Percentiles rank a stretch among this genome's conserved stretches.
phyloP scores from a whole-genome alignment of 352 stramenopile species.

The Thraustochytrium striatum region DNA sequence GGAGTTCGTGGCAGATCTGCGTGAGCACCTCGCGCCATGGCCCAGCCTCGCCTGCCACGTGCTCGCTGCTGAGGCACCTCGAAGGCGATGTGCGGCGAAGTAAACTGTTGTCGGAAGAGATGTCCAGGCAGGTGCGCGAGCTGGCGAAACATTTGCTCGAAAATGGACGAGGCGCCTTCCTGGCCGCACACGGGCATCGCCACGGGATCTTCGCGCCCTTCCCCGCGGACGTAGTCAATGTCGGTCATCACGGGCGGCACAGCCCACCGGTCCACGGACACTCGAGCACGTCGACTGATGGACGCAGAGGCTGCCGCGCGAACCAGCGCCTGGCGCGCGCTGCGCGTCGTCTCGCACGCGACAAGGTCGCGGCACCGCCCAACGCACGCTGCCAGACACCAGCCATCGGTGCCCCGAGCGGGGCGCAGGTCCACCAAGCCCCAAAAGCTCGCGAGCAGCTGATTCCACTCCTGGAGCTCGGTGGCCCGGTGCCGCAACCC shows the following conservation, averaged over 20 bases:
- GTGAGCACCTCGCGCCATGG: slow-evolving; percentile 30
- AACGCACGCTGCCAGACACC: not conserved
- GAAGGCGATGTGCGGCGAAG: slow-evolving; percentile 17
- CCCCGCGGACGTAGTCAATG: not conserved
- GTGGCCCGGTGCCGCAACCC: not conserved
- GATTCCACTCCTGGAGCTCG: not conserved
- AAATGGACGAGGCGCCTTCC: not conserved
- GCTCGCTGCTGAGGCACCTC: slow-evolving; percentile 27
- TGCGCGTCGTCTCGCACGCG: not conserved
- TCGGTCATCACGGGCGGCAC: not conserved
- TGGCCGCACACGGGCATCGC: not conserved
- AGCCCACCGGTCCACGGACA: not conserved
- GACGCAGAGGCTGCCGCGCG: not conserved
- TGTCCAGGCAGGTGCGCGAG: not conserved
- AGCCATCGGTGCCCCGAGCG: not conserved
- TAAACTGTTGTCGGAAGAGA: slow-evolving; percentile 1
- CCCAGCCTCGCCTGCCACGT: slow-evolving; percentile 8
- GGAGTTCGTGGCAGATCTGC: slow-evolving; percentile 5
- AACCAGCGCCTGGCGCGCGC: not conserved
- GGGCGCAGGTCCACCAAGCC: not conserved
- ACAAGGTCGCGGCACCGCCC: not conserved
- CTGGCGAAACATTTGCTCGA: slow-evolving; percentile 32
- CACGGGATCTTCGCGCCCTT: not conserved
- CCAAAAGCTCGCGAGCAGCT: not conserved
- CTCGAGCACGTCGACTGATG: not conserved